Base-by-base conservation (phyloP, 2,329 filamentous ascomycete genomes). In the Colletotrichum tanaceti region DNA sequence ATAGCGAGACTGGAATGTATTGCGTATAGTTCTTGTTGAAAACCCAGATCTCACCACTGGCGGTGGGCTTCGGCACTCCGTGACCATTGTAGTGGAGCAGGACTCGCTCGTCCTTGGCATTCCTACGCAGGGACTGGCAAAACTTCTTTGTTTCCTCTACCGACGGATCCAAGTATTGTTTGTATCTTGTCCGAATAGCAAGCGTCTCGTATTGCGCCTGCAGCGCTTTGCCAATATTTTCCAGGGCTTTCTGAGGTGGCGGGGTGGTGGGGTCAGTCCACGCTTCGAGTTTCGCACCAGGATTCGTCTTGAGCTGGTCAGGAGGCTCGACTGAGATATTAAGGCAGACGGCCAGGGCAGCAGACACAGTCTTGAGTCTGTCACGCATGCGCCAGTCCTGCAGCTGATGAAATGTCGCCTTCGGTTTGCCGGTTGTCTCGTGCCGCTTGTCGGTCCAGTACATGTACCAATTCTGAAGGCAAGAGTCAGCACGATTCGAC, bases 61-160 rank as follows among this genome's bases (percentile, higher is more conserved):
- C 90, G 0, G 96, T 99, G 3, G 96, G 96, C 75, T 98, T 93
- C 1, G 96, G 96, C 13, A 99, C 96, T 54, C 96, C 96, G 78
- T 99, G 96, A 18, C 96, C 96, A 75, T 99, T 99, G 84, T 99
- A 99, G 78, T 99, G 96, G 74, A 99, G 93, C n/a, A 99, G 84
- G 1, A 99, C 93, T 58, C 96, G 87, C 82, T 99, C 96, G 67
- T 98, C 94, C 79, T 98, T 97, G 57, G 96, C 95, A 76, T 97
- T 98, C 71, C 94, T 88, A 39, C 96, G 89, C 38, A 98, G 83
- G 0, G 93, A 97, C 60, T 93, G 91, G 75, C 95, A 97, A 78
- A 98, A 98, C 78, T 97, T 97, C 81, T 97, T 97, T 2, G 95
- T 97, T 79, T 99, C 96, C 74, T 99, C 96, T 5, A 98, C 94